Evolutionary conservation across 345 rosid genomes (phyloP).

Genomic region (Eutrema japonicum): DNA sequence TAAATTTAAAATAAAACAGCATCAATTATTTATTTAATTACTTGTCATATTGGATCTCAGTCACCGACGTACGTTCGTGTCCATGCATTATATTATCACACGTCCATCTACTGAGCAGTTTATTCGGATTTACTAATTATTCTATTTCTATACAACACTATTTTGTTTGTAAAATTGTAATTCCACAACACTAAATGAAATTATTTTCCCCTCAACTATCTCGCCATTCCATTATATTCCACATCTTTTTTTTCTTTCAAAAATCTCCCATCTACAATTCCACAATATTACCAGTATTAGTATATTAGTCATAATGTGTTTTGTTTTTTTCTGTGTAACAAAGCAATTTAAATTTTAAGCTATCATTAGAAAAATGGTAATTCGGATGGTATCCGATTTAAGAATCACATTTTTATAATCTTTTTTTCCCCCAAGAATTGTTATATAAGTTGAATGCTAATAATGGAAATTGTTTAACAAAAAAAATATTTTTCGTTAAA

Average conservation of each 20-base stretch:
- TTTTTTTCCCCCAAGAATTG: not conserved
- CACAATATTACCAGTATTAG: not conserved
- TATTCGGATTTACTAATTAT: slow-evolving; percentile 24
- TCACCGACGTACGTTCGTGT: slow-evolving; percentile 45
- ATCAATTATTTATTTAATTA: slow-evolving; percentile 41
- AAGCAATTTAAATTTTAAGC: not conserved
- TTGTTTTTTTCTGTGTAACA: not conserved
- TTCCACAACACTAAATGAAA: not conserved
- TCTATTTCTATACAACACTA: not conserved
- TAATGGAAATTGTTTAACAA: not conserved
- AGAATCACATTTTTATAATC: not conserved
- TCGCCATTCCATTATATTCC: not conserved
- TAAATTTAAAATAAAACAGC: slow-evolving; percentile 18
- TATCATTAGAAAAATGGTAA: not conserved
- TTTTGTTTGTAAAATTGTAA: not conserved
- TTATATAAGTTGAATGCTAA: slow-evolving; percentile 19
- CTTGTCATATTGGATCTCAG: slow-evolving; percentile 45
- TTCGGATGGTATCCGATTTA: not conserved
- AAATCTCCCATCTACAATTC: not conserved
- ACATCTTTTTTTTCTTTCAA: no score
- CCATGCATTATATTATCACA: slow-evolving; percentile 41
- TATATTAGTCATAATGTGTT: slow-evolving; percentile 1
- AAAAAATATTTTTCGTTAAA: not conserved
- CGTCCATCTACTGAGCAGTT: slow-evolving; percentile 35
- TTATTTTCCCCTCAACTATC: not conserved